phyloP scores from a whole-genome alignment of 1,284 basidiomycete genomes.

The Ganoderma leucocontextum region DNA sequence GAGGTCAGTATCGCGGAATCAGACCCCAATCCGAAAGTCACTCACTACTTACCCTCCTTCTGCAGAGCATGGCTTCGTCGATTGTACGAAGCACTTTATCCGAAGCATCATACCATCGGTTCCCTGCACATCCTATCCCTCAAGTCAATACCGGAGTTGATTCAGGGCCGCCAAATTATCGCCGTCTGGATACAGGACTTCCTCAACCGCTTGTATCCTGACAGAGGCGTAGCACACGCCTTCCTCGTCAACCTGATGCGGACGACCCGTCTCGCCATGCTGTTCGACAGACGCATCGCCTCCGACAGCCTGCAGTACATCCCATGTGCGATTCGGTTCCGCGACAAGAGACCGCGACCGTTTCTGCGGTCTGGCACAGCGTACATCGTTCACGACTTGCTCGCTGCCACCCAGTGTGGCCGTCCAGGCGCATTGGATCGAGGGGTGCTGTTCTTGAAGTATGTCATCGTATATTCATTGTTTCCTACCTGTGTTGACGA shows the following conservation, averaged over 20 bases:
- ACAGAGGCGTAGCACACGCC: not conserved
- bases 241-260: slow-evolving; percentile 23
- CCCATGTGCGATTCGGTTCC: slow-evolving; percentile 10
- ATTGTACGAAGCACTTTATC: slow-evolving; percentile 38
- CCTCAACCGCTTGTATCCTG: slow-evolving; percentile 39
- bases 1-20: not conserved
- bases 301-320: slow-evolving; percentile 6
- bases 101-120: slow-evolving; percentile 33
- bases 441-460: slow-evolving; percentile 40
- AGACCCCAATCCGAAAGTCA: not conserved
- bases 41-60: not conserved
- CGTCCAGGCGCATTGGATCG: slow-evolving; percentile 36
- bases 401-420: slow-evolving; percentile 37
- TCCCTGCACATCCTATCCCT: slow-evolving; percentile 43
- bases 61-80: slow-evolving; percentile 36
- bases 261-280: slow-evolving; percentile 18
- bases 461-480: slow-evolving; percentile 4
- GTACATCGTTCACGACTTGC: slow-evolving; percentile 50
- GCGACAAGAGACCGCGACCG: not conserved
- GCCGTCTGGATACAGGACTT: slow-evolving; percentile 51
- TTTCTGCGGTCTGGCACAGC: not conserved
- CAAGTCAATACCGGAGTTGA: slow-evolving; percentile 46
- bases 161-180: slow-evolving; percentile 45
- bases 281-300: slow-evolving; percentile 15
- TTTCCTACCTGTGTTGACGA: not conserved